phyloP scores from a whole-genome alignment of 78 protist genomes.

The Creolimax fragrantissima region DNA sequence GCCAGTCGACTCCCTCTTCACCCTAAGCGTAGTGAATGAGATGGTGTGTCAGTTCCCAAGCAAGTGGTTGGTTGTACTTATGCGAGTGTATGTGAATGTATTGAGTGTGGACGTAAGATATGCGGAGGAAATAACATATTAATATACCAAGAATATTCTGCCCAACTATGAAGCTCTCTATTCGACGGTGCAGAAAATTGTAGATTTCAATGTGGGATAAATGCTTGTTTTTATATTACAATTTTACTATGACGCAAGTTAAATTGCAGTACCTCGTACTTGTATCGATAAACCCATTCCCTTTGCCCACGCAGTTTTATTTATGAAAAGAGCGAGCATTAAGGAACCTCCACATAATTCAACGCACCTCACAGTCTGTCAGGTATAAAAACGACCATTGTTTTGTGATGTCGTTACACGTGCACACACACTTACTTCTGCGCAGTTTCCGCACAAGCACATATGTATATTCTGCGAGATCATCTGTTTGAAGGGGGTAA shows the following conservation, averaged over 20 bases:
- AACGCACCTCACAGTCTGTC: too few species aligned
- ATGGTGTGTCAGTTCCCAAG: not conserved
- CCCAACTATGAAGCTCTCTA: not conserved
- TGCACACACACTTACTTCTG: not conserved
- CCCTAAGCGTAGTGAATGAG: not conserved
- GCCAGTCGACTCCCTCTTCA: not conserved
- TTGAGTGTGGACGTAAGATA: not conserved
- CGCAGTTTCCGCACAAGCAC: not conserved
- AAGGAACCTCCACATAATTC: too few species aligned
- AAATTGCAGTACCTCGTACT: not conserved
- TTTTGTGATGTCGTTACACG: not conserved
- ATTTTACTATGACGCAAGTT: not conserved
- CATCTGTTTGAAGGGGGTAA: not conserved
- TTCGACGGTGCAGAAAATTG: not conserved
- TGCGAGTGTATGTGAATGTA: not conserved
- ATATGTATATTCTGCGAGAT: not conserved
- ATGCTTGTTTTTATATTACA: too few species aligned
- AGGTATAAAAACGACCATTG: not conserved
- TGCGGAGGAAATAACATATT: not conserved
- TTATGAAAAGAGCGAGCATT: not conserved
- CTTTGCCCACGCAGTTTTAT: not conserved
- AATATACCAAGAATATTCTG: not conserved
- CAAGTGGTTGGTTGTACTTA: not conserved
- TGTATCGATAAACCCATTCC: not conserved
- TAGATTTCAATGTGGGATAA: not conserved